Evolutionary conservation across 345 rosid genomes (phyloP).

Genomic region (Euphorbia tirucalli): DNA sequence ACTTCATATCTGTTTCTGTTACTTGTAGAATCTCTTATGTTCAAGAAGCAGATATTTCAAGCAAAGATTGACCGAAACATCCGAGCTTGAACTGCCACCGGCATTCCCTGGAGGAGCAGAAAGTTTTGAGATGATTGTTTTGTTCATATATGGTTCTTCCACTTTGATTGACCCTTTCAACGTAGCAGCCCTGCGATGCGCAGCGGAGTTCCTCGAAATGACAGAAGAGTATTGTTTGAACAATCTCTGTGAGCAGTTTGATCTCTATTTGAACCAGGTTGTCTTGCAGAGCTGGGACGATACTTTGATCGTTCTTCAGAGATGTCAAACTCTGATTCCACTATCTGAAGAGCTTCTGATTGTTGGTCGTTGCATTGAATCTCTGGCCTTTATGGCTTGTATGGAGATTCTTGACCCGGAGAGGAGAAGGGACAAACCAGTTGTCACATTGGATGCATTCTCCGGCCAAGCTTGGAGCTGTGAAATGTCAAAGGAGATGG

Average conservation of each 20-base stretch:
- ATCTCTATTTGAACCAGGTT: slow-evolving; percentile 75
- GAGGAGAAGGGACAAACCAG: slow-evolving; percentile 55
- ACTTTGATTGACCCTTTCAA: slow-evolving; percentile 64
- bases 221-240: slow-evolving; percentile 53
- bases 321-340: slow-evolving; percentile 53
- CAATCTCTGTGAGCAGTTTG: slow-evolving; percentile 68
- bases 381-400: slow-evolving; percentile 78
- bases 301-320: slow-evolving; percentile 63
- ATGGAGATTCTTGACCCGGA: slow-evolving; percentile 93
- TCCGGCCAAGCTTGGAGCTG: slow-evolving; percentile 54
- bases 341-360: slow-evolving; percentile 62
- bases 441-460: slow-evolving; percentile 48
- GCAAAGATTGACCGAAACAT: slow-evolving; percentile 39
- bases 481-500: slow-evolving; percentile 39
- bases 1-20: neutral
- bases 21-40: slow-evolving; percentile 53
- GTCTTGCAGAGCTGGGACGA: slow-evolving; percentile 79
- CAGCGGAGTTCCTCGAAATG: slow-evolving; percentile 76
- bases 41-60: slow-evolving; percentile 72
- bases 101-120: slow-evolving; percentile 80
- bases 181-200: slow-evolving; percentile 64
- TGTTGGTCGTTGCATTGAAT: slow-evolving; percentile 75
- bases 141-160: slow-evolving; percentile 68
- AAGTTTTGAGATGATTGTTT: slow-evolving; percentile 62
- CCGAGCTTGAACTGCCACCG: slow-evolving; percentile 51